A percentile compares a stretch with the other conserved stretches of the same genome.
Conservation (phyloP, 768 basidiomycete genomes). For the Pulveroboletus sp. region DNA sequence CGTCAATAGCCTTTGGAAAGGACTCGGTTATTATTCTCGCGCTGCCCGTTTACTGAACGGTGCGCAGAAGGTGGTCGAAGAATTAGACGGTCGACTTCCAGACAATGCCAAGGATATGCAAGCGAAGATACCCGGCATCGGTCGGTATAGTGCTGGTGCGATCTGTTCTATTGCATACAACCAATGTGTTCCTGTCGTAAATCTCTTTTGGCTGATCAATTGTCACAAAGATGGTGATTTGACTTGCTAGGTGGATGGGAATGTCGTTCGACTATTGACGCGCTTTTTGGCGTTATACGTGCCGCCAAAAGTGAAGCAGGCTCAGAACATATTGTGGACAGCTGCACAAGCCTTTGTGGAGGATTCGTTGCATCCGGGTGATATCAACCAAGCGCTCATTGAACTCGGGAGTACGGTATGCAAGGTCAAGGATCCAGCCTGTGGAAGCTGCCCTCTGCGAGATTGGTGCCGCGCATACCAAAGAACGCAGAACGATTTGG, state of each 20-base stretch:
- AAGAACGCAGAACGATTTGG: slow-evolving; percentile 10
- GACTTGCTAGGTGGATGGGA: slow-evolving; percentile 73
- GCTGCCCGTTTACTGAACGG: slow-evolving; percentile 79
- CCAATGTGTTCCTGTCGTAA: slow-evolving; percentile 77
- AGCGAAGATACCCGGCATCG: slow-evolving; percentile 81
- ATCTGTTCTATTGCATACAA: slow-evolving; percentile 89
- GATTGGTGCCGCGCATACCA: slow-evolving; percentile 66
- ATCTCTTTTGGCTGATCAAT: slow-evolving; percentile 26
- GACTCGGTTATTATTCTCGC: slow-evolving; percentile 87
- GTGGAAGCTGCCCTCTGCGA: slow-evolving; percentile 68
- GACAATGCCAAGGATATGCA: slow-evolving; percentile 80
- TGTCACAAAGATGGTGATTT: background rate
- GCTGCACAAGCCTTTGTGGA: slow-evolving; percentile 71
- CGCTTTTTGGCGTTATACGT: slow-evolving; percentile 82
- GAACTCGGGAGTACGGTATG: slow-evolving; percentile 94
- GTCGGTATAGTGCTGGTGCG: slow-evolving; percentile 84
- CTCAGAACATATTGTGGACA: slow-evolving; percentile 80
- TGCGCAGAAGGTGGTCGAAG: slow-evolving; percentile 73
- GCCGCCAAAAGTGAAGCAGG: slow-evolving; percentile 73
- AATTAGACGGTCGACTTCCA: slow-evolving; percentile 71
- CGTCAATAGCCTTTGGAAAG: slow-evolving; percentile 90
- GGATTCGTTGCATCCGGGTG: slow-evolving; percentile 57
- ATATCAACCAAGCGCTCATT: slow-evolving; percentile 91
- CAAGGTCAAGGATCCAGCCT: slow-evolving; percentile 78
- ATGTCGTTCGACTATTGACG: slow-evolving; percentile 83